A percentile compares a stretch with the other conserved stretches of the same genome.
Conservation (phyloP, 352 stramenopile species). For the Phytophthora cajani region DNA sequence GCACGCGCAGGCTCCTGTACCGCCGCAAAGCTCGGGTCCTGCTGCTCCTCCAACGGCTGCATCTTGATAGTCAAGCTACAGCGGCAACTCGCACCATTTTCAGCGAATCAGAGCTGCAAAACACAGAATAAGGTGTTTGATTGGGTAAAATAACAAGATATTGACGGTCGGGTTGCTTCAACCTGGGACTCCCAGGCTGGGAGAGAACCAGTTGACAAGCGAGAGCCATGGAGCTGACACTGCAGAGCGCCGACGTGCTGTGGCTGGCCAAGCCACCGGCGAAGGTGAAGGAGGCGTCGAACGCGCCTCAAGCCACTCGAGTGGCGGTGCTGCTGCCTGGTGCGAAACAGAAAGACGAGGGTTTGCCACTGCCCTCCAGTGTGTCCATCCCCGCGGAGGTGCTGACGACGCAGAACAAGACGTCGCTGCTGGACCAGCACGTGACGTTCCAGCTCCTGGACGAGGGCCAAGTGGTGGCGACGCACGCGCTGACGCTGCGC, state of each 20-base stretch:
- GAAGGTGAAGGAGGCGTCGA: constrained; percentile 9
- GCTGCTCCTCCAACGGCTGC: constrained; percentile 41
- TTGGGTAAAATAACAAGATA: constrained; percentile 15
- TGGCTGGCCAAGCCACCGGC: constrained; percentile 35
- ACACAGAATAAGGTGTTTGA: neutral
- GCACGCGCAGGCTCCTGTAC: constrained; percentile 41
- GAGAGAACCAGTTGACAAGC: constrained; percentile 2
- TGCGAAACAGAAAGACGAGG: constrained; percentile 18
- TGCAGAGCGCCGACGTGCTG: constrained; percentile 34
- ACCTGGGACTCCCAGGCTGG: too few species aligned
- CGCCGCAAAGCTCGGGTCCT: constrained; percentile 48
- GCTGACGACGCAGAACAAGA: constrained; percentile 37
- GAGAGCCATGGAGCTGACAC: constrained; percentile 44
- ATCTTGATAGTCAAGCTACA: constrained; percentile 21
- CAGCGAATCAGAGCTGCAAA: constrained; percentile 14
- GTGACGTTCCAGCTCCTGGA: constrained; percentile 53
- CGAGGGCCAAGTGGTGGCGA: constrained; percentile 35
- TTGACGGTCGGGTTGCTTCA: constrained; percentile 24
- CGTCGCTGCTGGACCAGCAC: constrained; percentile 41
- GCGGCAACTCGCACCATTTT: constrained; percentile 10
- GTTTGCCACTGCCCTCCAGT: constrained; percentile 42
- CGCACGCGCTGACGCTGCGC: constrained; percentile 43
- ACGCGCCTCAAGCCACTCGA: constrained; percentile 1
- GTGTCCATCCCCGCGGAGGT: constrained; percentile 40
- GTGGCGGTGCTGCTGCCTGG: constrained; percentile 30